Evolutionary conservation across 2,329 filamentous ascomycete genomes (phyloP).

Genomic region (Geosmithia putterillii): DNA sequence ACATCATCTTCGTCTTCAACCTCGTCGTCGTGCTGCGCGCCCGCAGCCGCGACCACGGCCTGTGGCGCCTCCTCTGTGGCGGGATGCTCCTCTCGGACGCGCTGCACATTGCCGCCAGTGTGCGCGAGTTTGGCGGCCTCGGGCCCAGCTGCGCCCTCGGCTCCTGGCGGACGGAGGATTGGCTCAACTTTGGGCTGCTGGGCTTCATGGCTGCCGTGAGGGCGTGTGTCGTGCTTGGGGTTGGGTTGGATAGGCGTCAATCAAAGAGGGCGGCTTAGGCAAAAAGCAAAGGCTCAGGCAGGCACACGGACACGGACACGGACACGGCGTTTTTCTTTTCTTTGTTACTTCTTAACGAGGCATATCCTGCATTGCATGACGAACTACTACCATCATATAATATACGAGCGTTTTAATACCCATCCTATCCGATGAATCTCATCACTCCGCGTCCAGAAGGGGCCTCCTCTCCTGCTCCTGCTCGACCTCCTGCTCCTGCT

Average conservation of each 20-base stretch:
- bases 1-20: conserved; percentile 22
- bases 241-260: conserved; percentile 1
- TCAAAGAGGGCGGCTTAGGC: neutral
- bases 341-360: neutral
- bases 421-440: neutral
- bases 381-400: too few relatives aligned
- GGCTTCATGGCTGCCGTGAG: conserved; percentile 3
- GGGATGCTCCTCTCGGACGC: conserved; percentile 52
- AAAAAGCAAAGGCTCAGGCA: too few relatives aligned
- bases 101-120: conserved; percentile 13
- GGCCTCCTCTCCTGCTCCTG: conserved; percentile 5
- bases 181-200: conserved; percentile 5
- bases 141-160: neutral
- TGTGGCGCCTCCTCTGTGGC: conserved; percentile 21
- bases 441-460: neutral
- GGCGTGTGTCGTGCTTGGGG: conserved; percentile 3
- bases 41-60: conserved; percentile 14
- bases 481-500: conserved; percentile 13
- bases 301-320: neutral
- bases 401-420: neutral
- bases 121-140: conserved; percentile 3
- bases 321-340: neutral
- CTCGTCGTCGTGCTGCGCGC: conserved; percentile 20
- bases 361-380: neutral
- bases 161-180: conserved; percentile 4